Evolutionary conservation across 306 rosid species (phyloP).

Genomic region (Castanopsis chinensis): DNA sequence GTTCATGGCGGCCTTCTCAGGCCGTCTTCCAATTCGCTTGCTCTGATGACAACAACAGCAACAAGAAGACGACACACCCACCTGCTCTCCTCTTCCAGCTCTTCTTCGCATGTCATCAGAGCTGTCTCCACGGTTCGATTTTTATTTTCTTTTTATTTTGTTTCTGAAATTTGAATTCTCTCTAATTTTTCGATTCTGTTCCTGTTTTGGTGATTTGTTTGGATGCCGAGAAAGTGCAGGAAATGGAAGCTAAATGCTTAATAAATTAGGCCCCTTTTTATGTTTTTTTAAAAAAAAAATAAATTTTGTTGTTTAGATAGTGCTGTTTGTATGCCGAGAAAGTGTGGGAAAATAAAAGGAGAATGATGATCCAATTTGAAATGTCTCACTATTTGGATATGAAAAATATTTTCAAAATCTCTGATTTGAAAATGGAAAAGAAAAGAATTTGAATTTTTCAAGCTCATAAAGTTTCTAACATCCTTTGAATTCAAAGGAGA

Average conservation of each 20-base stretch:
- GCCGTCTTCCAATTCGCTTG: slow-evolving; percentile 52
- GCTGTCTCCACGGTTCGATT: slow-evolving; percentile 76
- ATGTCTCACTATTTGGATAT: background rate
- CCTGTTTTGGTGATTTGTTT: slow-evolving; percentile 8
- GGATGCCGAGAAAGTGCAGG: slow-evolving; percentile 1
- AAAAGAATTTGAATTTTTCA: background rate
- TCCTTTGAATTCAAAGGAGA: background rate
- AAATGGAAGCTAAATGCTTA: background rate
- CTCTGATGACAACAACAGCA: background rate
- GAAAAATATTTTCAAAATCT: background rate
- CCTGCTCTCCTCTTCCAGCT: slow-evolving; percentile 32
- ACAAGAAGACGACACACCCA: slow-evolving; percentile 4
- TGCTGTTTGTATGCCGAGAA: too few relatives aligned
- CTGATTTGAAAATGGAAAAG: background rate
- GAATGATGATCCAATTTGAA: background rate
- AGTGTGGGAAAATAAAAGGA: too few relatives aligned
- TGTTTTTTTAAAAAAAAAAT: too few relatives aligned
- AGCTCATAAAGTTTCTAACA: background rate
- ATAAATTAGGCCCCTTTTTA: too few relatives aligned
- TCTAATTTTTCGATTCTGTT: background rate
- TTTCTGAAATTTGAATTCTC: background rate
- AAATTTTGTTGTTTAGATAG: too few relatives aligned
- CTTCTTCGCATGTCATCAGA: slow-evolving; percentile 41
- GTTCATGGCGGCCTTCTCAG: slow-evolving; percentile 18
- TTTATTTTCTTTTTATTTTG: background rate